Percentiles rank a stretch among this genome's conserved stretches.
Conservation (phyloP, 73 alveolate species). For the Stentor roeselii region DNA sequence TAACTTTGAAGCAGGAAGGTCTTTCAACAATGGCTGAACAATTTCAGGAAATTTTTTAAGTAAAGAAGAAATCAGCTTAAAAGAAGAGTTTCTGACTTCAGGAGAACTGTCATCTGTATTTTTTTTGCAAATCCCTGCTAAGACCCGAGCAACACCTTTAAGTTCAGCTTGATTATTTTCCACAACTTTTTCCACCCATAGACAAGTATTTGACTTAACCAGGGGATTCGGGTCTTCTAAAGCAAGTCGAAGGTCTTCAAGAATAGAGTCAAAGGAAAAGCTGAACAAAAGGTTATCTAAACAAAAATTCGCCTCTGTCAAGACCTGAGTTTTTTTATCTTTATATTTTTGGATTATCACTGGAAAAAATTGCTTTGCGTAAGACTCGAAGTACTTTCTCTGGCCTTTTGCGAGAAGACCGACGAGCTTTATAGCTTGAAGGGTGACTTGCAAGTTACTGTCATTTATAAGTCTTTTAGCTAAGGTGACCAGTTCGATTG, state of each 20-base stretch:
- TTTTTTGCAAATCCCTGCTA: not conserved
- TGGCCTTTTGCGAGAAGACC: conserved; percentile 28
- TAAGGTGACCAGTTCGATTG: not conserved
- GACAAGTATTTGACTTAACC: not conserved
- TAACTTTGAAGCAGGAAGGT: not conserved
- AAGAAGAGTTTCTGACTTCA: conserved; percentile 3
- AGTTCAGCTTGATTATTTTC: not conserved
- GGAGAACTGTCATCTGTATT: conserved; percentile 22
- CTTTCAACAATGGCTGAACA: not conserved
- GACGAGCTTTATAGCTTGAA: conserved; percentile 8
- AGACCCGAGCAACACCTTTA: not conserved
- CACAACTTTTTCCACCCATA: not conserved
- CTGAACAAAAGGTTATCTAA: conserved; percentile 8
- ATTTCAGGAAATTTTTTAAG: not conserved
- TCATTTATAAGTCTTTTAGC: conserved; percentile 25
- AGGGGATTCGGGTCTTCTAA: conserved; percentile 23
- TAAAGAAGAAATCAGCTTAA: not conserved
- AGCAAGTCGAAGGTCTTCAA: conserved; percentile 12
- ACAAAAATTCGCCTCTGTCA: not conserved
- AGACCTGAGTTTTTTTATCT: not conserved
- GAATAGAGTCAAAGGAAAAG: not conserved
- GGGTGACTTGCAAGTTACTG: not conserved
- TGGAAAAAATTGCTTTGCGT: not conserved
- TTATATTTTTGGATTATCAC: not conserved
- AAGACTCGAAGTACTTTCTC: not conserved